Percentiles rank a stretch among this genome's conserved stretches.
Conservation (phyloP, 148 eudicot genomes). For the Selenicereus undatus region DNA sequence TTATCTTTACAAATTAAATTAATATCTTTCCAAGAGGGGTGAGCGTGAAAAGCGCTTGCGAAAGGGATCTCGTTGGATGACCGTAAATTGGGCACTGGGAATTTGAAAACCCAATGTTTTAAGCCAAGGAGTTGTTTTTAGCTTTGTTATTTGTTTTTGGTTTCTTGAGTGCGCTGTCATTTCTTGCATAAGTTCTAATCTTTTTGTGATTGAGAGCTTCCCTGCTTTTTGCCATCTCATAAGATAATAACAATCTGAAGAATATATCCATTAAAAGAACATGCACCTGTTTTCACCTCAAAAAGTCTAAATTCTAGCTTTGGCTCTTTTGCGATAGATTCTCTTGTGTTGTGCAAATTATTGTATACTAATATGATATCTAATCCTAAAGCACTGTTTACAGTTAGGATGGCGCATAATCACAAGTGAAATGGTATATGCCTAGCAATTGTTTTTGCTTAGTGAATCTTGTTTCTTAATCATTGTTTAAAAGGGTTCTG, state of each 20-base stretch:
- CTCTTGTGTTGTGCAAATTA: constrained; percentile 20
- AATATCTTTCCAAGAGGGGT: constrained; percentile 7
- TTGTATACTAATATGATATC: constrained; percentile 20
- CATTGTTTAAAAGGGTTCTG: constrained; percentile 15
- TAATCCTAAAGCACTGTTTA: constrained; percentile 21
- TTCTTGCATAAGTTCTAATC: constrained; percentile 41
- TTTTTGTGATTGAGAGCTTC: constrained; percentile 31
- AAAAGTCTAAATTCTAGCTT: constrained; percentile 22
- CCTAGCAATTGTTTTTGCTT: constrained; percentile 20
- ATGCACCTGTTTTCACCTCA: constrained; percentile 22
- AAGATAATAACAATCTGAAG: constrained; percentile 13
- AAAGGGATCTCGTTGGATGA: constrained; percentile 21
- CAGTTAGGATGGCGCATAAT: constrained; percentile 24
- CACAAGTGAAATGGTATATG: constrained; percentile 32
- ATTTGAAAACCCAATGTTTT: constrained; percentile 15
- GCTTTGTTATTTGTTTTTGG: constrained; percentile 16
- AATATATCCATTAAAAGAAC: constrained; percentile 12
- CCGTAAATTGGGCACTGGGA: constrained; percentile 16
- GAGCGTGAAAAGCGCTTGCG: constrained; percentile 18
- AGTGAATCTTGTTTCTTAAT: constrained; percentile 24
- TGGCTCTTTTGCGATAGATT: constrained; percentile 31
- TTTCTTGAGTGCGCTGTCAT: constrained; percentile 38
- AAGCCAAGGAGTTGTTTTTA: constrained; percentile 17
- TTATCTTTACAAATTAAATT: constrained; percentile 18
- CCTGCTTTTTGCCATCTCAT: constrained; percentile 19